Evolutionary conservation across 2,329 filamentous ascomycete genomes (phyloP).

Genomic region (Calonectria pseudoreteaudii): DNA sequence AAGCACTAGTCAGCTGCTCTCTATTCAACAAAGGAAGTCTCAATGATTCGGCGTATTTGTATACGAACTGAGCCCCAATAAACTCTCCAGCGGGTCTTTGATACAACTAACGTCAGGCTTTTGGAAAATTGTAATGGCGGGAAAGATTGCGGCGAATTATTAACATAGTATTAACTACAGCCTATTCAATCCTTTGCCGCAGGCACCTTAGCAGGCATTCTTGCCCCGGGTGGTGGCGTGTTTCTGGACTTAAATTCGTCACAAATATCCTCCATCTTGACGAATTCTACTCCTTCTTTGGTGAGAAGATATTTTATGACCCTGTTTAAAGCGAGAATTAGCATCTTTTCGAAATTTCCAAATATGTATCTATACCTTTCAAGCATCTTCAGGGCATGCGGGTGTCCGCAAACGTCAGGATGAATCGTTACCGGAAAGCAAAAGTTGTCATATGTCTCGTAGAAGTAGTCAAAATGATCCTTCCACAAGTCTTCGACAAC

Average conservation of each 20-base stretch:
- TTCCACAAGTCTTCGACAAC: constrained; percentile 2
- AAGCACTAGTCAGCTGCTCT: no score
- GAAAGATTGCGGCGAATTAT: no score
- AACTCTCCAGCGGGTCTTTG: no score
- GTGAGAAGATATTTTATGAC: neutral
- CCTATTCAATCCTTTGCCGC: neutral
- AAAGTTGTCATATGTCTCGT: neutral
- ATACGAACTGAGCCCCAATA: no score
- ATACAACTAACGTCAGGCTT: no score
- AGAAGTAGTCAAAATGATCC: neutral
- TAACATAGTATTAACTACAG: no score
- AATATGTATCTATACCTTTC: neutral
- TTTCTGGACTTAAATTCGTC: constrained; percentile 4
- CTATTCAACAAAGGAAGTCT: no score
- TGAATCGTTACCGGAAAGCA: neutral
- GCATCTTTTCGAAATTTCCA: neutral
- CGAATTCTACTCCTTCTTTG: neutral
- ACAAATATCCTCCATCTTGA: constrained; percentile 2
- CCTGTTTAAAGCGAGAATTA: neutral
- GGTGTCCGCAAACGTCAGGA: constrained; percentile 1
- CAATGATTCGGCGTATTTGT: no score
- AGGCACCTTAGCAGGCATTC: neutral
- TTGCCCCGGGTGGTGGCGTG: neutral
- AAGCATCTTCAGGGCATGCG: constrained; percentile 2
- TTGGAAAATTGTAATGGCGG: no score